A percentile compares a stretch with the other conserved stretches of the same genome.
These are phyloP conservation scores for Posidonia australis DNA, from an alignment of 106 monocot species.

Conservation along the genomic window DNA sequence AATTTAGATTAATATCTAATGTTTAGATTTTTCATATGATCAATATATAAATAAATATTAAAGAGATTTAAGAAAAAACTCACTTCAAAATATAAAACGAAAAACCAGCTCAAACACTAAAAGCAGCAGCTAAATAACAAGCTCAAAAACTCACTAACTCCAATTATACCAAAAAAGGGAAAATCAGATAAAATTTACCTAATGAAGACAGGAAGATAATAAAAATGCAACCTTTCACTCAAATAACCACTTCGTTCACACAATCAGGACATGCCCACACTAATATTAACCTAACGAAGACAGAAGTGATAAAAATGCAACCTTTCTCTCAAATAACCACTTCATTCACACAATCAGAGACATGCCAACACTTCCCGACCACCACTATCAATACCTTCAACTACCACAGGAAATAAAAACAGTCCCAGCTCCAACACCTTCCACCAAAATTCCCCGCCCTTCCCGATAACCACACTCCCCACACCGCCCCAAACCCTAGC, in stretches of 20 bases:
- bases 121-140: too few relatives aligned
- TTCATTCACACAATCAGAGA: neutral
- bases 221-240: neutral
- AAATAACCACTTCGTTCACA: neutral
- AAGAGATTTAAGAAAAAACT: too few relatives aligned
- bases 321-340: neutral
- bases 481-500: neutral
- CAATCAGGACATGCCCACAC: too few relatives aligned
- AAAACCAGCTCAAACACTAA: too few relatives aligned
- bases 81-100: too few relatives aligned
- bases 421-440: neutral
- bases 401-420: too few relatives aligned
- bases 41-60: too few relatives aligned
- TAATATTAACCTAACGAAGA: neutral
- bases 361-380: neutral
- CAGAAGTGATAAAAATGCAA: neutral
- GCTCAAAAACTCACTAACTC: too few relatives aligned
- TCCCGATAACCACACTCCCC: neutral
- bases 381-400: neutral
- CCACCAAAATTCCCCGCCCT: neutral
- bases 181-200: neutral
- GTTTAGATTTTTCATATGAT: too few relatives aligned
- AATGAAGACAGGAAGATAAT: too few relatives aligned
- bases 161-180: too few relatives aligned
- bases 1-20: too few relatives aligned